Percentiles rank a stretch among this genome's conserved stretches.
Evolutionary conservation across 164 flowering plant species (phyloP).

Genomic region (Stephania cephalantha): DNA sequence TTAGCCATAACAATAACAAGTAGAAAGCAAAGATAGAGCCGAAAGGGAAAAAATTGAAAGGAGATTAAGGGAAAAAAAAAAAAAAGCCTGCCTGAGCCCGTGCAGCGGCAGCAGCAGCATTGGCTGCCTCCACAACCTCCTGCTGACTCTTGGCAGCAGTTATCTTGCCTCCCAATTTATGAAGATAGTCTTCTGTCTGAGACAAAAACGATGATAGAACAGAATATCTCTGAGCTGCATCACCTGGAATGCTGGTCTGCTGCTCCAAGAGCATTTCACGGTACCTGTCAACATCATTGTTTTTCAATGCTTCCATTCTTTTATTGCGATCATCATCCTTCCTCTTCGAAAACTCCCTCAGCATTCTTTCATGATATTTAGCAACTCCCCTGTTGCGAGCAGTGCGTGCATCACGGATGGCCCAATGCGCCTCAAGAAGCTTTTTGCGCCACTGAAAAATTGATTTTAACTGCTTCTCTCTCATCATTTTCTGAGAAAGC

Average conservation of each 20-base stretch:
- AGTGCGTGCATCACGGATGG: slow-evolving; percentile 95
- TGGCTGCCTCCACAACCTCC: slow-evolving; percentile 91
- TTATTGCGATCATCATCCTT: slow-evolving; percentile 87
- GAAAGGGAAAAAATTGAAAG: neutral
- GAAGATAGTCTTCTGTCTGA: slow-evolving; percentile 96
- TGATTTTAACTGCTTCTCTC: slow-evolving; percentile 89
- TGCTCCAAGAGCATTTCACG: slow-evolving; percentile 96
- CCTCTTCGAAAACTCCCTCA: slow-evolving; percentile 90
- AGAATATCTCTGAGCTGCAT: slow-evolving; percentile 89
- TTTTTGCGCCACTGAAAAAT: slow-evolving; percentile 97
- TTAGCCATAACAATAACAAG: neutral
- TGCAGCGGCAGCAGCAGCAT: slow-evolving; percentile 83
- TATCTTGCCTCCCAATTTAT: slow-evolving; percentile 86
- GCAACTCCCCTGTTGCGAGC: slow-evolving; percentile 97
- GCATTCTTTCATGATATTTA: slow-evolving; percentile 94
- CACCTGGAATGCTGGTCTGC: slow-evolving; percentile 90
- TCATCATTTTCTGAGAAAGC: slow-evolving; percentile 68
- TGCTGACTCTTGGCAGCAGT: slow-evolving; percentile 92
- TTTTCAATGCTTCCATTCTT: slow-evolving; percentile 99
- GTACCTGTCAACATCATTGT: slow-evolving; percentile 97
- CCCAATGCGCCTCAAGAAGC: slow-evolving; percentile 97
- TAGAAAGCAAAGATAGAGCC: neutral
- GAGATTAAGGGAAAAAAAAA: neutral
- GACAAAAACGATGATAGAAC: slow-evolving; percentile 90
- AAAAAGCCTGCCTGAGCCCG: slow-evolving; percentile 63